Evolutionary conservation across 331 rosid species (phyloP).

Genomic region (Quercus phellos): DNA sequence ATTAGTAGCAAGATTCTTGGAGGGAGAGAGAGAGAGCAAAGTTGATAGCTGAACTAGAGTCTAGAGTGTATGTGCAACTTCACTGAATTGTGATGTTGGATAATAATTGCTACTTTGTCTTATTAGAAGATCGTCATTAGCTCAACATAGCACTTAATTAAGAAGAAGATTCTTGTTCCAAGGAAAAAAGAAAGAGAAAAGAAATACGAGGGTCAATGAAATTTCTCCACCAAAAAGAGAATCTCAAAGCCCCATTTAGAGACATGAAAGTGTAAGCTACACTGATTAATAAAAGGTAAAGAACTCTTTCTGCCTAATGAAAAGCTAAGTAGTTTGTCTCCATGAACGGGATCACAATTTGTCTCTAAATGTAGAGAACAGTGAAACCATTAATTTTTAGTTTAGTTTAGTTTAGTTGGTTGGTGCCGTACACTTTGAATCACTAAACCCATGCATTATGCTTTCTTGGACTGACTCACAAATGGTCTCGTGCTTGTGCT

Average conservation of each 20-base stretch:
- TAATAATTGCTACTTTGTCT: slow-evolving; percentile 24
- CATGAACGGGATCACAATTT: slow-evolving; percentile 35
- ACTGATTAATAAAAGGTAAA: slow-evolving; percentile 27
- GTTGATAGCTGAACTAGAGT: neutral
- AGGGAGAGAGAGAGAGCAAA: neutral
- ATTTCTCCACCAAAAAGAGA: slow-evolving; percentile 38
- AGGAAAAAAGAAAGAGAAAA: neutral
- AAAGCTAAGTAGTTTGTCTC: slow-evolving; percentile 26
- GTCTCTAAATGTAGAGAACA: slow-evolving; percentile 27
- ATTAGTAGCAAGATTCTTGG: neutral
- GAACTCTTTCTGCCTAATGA: slow-evolving; percentile 19
- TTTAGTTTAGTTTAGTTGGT: slow-evolving; percentile 17
- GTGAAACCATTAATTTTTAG: slow-evolving; percentile 20
- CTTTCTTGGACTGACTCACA: slow-evolving; percentile 20
- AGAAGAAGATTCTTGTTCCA: slow-evolving; percentile 33
- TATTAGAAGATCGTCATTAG: slow-evolving; percentile 7
- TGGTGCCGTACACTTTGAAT: slow-evolving; percentile 50
- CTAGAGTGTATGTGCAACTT: neutral
- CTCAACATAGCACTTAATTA: slow-evolving; percentile 27
- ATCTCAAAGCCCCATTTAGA: slow-evolving; percentile 15
- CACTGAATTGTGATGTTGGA: neutral
- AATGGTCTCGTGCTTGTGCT: neutral
- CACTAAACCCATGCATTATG: slow-evolving; percentile 30
- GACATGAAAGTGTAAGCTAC: slow-evolving; percentile 1
- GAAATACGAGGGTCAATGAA: slow-evolving; percentile 14